Percentiles rank a stretch among this genome's conserved stretches.
Conservation (phyloP, 1,139 yeast genomes). For the Zygoascus meyerae region DNA sequence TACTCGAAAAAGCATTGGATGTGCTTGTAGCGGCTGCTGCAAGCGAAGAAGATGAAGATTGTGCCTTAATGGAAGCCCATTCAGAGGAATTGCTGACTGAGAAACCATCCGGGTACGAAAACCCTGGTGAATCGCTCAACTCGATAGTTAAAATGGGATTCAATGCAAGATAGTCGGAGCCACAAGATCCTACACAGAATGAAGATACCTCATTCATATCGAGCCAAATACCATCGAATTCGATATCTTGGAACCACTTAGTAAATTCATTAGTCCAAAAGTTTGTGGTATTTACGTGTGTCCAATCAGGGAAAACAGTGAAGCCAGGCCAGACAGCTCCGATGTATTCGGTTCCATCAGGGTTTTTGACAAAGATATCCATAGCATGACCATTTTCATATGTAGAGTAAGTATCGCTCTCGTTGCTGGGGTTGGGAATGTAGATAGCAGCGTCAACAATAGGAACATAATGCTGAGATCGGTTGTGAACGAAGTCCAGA, state of each 20-base stretch:
- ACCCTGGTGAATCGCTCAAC: background rate
- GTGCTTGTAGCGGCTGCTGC: conserved; percentile 14
- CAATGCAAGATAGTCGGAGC: conserved; percentile 18
- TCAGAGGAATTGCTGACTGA: background rate
- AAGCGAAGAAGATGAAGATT: background rate
- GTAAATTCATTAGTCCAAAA: conserved; percentile 30
- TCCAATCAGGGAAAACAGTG: conserved; percentile 37
- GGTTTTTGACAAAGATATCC: conserved; percentile 33
- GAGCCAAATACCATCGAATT: conserved; percentile 35
- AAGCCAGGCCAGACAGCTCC: conserved; percentile 26
- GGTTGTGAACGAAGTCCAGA: conserved; percentile 28
- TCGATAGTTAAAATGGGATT: conserved; percentile 24
- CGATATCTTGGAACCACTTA: conserved; percentile 26
- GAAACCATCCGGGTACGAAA: conserved; percentile 1
- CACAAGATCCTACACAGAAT: conserved; percentile 30
- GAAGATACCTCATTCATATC: conserved; percentile 38
- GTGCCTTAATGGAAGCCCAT: background rate
- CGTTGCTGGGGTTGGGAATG: conserved; percentile 26
- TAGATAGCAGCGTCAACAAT: conserved; percentile 37
- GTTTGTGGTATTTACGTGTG: conserved; percentile 27
- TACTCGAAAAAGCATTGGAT: conserved; percentile 22
- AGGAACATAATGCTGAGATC: conserved; percentile 33
- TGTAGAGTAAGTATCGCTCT: conserved; percentile 28
- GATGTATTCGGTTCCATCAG: conserved; percentile 20
- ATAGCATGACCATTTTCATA: conserved; percentile 30